These are phyloP conservation scores for Phytophthora constricta DNA, from an alignment of 352 stramenopile genomes.

Conservation along the genomic window DNA sequence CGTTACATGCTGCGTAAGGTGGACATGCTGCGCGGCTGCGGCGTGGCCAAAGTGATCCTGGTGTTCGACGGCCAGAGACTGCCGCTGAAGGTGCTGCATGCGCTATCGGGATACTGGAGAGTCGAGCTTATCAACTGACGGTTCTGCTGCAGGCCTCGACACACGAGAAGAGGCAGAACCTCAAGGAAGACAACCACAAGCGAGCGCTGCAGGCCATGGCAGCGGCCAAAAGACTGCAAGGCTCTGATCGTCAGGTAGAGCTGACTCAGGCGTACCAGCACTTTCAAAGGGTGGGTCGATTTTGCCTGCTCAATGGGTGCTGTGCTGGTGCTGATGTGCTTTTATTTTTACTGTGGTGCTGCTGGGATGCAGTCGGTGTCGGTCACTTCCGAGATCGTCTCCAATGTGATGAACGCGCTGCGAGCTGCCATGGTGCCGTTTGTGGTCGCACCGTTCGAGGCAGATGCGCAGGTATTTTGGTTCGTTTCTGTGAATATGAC, in stretches of 20 bases:
- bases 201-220: slow-evolving; percentile 60
- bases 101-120: not conserved
- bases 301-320: not conserved
- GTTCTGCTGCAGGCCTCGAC: slow-evolving; percentile 52
- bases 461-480: slow-evolving; percentile 57
- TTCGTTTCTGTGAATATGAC: too few species aligned
- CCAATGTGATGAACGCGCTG: slow-evolving; percentile 64
- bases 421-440: slow-evolving; percentile 52
- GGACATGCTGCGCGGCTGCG: slow-evolving; percentile 59
- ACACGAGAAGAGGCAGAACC: slow-evolving; percentile 63
- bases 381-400: slow-evolving; percentile 69
- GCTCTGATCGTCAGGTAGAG: slow-evolving; percentile 55
- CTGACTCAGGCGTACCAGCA: slow-evolving; percentile 63
- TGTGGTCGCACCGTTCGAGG: slow-evolving; percentile 79
- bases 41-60: slow-evolving; percentile 63
- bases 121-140: not conserved
- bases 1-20: slow-evolving; percentile 82
- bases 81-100: slow-evolving; percentile 60
- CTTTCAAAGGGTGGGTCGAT: slow-evolving; percentile 52
- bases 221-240: slow-evolving; percentile 52
- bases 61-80: slow-evolving; percentile 82
- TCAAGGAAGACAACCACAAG: slow-evolving; percentile 65
- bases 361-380: slow-evolving; percentile 67
- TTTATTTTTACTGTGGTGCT: not conserved
- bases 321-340: not conserved